Percentiles rank a stretch among this genome's conserved stretches.
Conservation (phyloP, 169 alveolate species). For the Besnoitia besnoiti region DNA sequence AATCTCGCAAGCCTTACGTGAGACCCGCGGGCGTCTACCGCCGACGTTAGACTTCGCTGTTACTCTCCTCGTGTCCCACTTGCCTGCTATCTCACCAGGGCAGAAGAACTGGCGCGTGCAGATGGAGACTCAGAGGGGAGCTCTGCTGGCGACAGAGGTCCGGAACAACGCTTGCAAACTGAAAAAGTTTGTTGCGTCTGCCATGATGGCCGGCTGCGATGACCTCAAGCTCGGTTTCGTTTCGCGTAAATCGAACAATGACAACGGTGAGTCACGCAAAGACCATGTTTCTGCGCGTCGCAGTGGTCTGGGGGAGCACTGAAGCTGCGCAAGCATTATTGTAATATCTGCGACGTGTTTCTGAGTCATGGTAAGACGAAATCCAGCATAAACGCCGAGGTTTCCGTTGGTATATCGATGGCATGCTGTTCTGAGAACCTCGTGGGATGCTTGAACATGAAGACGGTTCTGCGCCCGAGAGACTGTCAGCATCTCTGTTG, state of each 20-base stretch:
- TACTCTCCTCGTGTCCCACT: neutral
- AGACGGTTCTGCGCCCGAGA: too few relatives aligned
- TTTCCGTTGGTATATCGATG: too few relatives aligned
- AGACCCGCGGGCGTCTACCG: too few relatives aligned
- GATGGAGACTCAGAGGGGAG: conserved; percentile 74
- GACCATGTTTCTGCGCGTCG: too few relatives aligned
- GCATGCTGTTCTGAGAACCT: too few relatives aligned
- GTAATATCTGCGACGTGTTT: neutral
- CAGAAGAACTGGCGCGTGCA: conserved; percentile 70
- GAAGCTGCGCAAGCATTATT: neutral
- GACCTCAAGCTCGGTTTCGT: conserved; percentile 86
- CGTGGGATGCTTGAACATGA: too few relatives aligned
- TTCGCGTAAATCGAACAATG: conserved; percentile 84
- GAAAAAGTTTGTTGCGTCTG: conserved; percentile 88
- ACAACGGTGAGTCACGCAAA: conserved; percentile 80
- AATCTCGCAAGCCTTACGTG: too few relatives aligned
- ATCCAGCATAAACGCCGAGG: too few relatives aligned
- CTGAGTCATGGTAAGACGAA: too few relatives aligned
- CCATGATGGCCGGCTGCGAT: conserved; percentile 89
- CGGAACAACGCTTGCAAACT: conserved; percentile 88
- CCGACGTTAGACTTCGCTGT: too few relatives aligned
- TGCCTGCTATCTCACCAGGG: neutral
- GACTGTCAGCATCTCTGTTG: too few relatives aligned
- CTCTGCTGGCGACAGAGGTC: conserved; percentile 73
- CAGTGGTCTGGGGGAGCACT: too few relatives aligned